Base-by-base conservation (phyloP, 2,329 filamentous ascomycete species). In the Colletotrichum ledebouriae region DNA sequence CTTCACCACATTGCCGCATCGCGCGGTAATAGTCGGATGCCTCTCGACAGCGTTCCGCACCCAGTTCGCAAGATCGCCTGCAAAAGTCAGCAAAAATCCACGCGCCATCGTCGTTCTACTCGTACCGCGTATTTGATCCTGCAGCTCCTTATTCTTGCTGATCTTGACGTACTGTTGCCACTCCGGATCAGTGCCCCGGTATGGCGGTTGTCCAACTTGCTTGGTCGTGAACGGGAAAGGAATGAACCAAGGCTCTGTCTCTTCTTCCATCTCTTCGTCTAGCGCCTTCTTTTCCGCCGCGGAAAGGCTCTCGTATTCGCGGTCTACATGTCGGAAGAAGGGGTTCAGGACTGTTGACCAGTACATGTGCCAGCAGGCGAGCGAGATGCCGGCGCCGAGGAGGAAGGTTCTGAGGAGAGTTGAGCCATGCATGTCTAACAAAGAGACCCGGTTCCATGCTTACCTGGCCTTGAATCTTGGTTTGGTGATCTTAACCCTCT, bases 81-180 rank as follows among this genome's bases (percentile, higher is more conserved):
- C 11, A 5, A 12, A n/a, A 42, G 66, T 77, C 47, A 76, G 72
- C 72, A 58, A 73, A 49, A 49, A 56, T 56, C 65, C 29, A 66
- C 25, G 75, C 29, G 17, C n/a, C 13, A 39, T 33, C 11, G 25
- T 42, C 10, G 47, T 46, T 11, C 68, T 34, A 29, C 29, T 29
- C 29, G 29, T 59, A 70, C 70, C 25, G 44, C 70, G 58, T 22
- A 90, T 83, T 22, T 79, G 75, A 17, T 82, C 73, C 25, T 86
- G 78, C 10, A 84, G 78, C 49, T 84, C 76, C 13, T 74, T 76
- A 69, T 91, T 84, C 70, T 83, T 84, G 69, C 84, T 87, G n/a
- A 91, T 79, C 63, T 84, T 84, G 15, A 89, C 74, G 71, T 90
- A 92, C 56, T 83, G 81, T 70, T 83, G 79, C 88, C 87, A 92